These are phyloP conservation scores for Penicillium bovifimosum DNA, from an alignment of 495 filamentous ascomycete genomes.

Conservation along the genomic window DNA sequence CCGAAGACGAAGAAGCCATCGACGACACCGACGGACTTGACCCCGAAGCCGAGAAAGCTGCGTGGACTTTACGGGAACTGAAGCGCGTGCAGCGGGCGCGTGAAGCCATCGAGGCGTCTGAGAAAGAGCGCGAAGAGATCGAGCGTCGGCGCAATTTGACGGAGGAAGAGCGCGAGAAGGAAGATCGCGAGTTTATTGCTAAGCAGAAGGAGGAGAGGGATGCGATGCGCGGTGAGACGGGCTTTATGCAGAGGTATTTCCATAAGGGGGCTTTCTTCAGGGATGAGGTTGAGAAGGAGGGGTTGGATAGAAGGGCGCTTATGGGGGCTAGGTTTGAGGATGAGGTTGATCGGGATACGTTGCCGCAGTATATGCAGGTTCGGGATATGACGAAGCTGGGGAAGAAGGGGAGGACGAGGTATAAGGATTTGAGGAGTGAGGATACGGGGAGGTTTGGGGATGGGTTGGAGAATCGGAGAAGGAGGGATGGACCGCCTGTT, in stretches of 20 bases:
- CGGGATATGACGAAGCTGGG: constrained; percentile 91
- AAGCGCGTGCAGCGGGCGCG: constrained; percentile 81
- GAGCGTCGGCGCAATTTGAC: constrained; percentile 84
- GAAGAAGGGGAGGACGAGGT: constrained; percentile 85
- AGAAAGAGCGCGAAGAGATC: constrained; percentile 83
- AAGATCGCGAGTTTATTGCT: constrained; percentile 74
- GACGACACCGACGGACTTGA: constrained; percentile 85
- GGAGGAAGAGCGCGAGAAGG: constrained; percentile 76
- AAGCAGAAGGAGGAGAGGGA: constrained; percentile 79
- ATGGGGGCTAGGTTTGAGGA: constrained; percentile 78
- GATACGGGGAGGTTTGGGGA: constrained; percentile 87
- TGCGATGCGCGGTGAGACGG: constrained; percentile 75
- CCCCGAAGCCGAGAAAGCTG: constrained; percentile 81
- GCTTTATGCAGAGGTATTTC: constrained; percentile 92
- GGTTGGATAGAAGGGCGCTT: constrained; percentile 68
- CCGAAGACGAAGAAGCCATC: constrained; percentile 59
- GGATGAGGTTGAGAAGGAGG: constrained; percentile 68
- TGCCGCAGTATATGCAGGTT: constrained; percentile 92
- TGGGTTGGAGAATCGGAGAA: constrained; percentile 44
- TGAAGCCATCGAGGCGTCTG: constrained; percentile 72
- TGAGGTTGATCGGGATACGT: constrained; percentile 67
- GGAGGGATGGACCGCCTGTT: constrained; percentile 36
- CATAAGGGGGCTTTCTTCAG: constrained; percentile 96
- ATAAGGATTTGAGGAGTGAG: constrained; percentile 81
- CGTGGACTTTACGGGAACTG: constrained; percentile 92